These are phyloP conservation scores for Colletotrichum nymphaeae DNA, from an alignment of 2,329 filamentous ascomycete genomes.

Conservation along the genomic window DNA sequence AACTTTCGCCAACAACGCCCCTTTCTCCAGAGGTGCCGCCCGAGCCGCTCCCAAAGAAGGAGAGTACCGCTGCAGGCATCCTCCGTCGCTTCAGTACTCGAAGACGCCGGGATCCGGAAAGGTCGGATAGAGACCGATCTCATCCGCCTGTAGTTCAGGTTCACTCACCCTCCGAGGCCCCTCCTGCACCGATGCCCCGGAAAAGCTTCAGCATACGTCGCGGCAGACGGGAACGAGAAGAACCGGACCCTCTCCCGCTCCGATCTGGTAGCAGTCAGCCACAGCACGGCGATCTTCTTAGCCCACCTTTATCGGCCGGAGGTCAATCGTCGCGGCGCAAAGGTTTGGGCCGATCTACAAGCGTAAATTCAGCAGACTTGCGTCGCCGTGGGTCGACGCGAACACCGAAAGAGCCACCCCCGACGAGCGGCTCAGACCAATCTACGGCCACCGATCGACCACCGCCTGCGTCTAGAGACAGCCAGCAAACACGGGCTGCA, in stretches of 20 bases:
- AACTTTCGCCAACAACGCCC: slow-evolving; percentile 60
- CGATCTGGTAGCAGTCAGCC: slow-evolving; percentile 73
- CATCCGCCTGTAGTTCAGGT: slow-evolving; percentile 81
- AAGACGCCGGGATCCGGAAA: slow-evolving; percentile 75
- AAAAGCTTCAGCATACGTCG: slow-evolving; percentile 90
- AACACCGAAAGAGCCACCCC: slow-evolving; percentile 72
- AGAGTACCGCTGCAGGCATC: slow-evolving; percentile 86
- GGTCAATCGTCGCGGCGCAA: slow-evolving; percentile 71
- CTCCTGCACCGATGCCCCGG: slow-evolving; percentile 67
- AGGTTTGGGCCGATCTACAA: slow-evolving; percentile 86
- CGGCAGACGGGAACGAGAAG: slow-evolving; percentile 65
- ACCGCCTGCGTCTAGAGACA: slow-evolving; percentile 62
- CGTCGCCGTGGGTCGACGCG: slow-evolving; percentile 68
- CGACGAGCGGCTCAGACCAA: slow-evolving; percentile 84
- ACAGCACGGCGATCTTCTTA: slow-evolving; percentile 82
- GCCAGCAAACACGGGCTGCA: slow-evolving; percentile 66
- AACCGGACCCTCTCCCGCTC: slow-evolving; percentile 57
- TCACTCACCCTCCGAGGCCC: slow-evolving; percentile 77
- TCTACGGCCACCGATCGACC: slow-evolving; percentile 69
- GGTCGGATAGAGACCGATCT: slow-evolving; percentile 71
- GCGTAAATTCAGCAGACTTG: slow-evolving; percentile 89
- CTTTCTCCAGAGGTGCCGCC: slow-evolving; percentile 65
- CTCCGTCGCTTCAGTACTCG: slow-evolving; percentile 92
- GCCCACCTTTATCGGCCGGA: slow-evolving; percentile 75
- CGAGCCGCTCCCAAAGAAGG: slow-evolving; percentile 78